These are phyloP conservation scores for Elaphomyces granulatus DNA, from an alignment of 495 filamentous ascomycete species.

Conservation along the genomic window DNA sequence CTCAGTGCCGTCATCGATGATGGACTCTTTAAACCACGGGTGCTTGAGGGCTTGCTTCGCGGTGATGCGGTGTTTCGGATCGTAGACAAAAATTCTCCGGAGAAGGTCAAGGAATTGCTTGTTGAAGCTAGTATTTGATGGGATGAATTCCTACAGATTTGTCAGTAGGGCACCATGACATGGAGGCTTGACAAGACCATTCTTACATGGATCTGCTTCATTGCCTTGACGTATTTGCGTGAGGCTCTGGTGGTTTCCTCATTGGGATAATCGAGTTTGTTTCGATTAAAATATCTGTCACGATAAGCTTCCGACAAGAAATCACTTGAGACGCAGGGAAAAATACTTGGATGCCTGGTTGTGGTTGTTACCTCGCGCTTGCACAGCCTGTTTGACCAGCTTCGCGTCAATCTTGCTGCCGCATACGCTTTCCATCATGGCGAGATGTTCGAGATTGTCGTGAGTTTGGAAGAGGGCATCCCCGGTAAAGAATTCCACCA, in stretches of 20 bases:
- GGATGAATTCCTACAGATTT: conserved; percentile 66
- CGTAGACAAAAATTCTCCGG: conserved; percentile 85
- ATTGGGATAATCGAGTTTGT: conserved; percentile 78
- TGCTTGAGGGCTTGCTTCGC: conserved; percentile 85
- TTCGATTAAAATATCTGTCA: conserved; percentile 68
- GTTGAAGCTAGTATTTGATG: conserved; percentile 62
- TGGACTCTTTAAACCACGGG: conserved; percentile 80
- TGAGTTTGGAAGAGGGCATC: conserved; percentile 97
- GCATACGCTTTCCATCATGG: conserved; percentile 98
- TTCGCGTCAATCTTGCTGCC: conserved; percentile 55
- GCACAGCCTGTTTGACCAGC: conserved; percentile 60
- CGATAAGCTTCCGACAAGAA: conserved; percentile 4
- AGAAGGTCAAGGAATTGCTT: conserved; percentile 77
- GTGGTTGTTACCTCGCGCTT: conserved; percentile 46
- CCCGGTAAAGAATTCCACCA: conserved; percentile 98
- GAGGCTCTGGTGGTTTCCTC: conserved; percentile 77
- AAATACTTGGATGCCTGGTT: conserved; percentile 76
- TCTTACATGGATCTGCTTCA: conserved; percentile 77
- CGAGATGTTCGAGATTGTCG: conserved; percentile 93
- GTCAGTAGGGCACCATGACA: neutral
- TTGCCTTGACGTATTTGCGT: conserved; percentile 82
- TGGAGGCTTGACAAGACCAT: neutral
- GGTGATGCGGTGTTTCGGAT: conserved; percentile 77
- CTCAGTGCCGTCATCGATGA: conserved; percentile 87
- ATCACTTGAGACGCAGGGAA: neutral